Conservation (phyloP, 768 basidiomycete species). For the Lactifluus rugatus region DNA sequence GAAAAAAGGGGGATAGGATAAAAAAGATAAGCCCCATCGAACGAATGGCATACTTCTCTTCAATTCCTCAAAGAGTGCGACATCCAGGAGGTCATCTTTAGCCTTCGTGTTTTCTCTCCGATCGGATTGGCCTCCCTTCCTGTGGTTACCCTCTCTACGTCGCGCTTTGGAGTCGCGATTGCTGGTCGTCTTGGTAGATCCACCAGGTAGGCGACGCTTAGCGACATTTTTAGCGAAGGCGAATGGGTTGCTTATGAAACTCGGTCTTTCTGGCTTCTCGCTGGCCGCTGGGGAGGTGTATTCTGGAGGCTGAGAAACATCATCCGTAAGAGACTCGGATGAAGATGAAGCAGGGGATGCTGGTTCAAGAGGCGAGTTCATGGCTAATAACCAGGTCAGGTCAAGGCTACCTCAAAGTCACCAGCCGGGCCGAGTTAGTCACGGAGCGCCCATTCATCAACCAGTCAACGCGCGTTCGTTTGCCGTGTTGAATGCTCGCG, state of each 20-base stretch:
- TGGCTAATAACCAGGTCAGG: conserved; percentile 7
- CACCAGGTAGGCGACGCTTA: conserved; percentile 17
- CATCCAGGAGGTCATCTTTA: conserved; percentile 17
- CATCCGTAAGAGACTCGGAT: conserved; percentile 18
- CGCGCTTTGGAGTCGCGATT: conserved; percentile 19
- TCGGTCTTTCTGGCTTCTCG: conserved; percentile 4
- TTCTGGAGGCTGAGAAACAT: background rate
- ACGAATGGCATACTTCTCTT: conserved; percentile 9
- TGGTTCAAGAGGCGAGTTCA: conserved; percentile 21
- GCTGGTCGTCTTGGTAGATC: conserved; percentile 12
- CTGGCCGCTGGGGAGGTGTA: background rate
- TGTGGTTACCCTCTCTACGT: conserved; percentile 15
- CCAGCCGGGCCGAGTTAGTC: background rate
- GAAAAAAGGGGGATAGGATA: background rate
- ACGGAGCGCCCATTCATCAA: background rate
- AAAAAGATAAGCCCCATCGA: background rate
- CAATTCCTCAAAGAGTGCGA: conserved; percentile 9
- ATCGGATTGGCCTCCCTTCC: conserved; percentile 10
- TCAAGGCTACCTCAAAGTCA: background rate
- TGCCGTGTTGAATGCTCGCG: background rate
- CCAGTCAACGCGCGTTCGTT: background rate
- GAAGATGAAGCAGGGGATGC: conserved; percentile 22
- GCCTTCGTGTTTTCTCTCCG: conserved; percentile 9
- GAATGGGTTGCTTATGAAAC: background rate
- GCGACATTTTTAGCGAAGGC: conserved; percentile 8